Evolutionary conservation across 2,329 filamentous ascomycete species (phyloP).

Genomic region (Raffaelea albimanens): DNA sequence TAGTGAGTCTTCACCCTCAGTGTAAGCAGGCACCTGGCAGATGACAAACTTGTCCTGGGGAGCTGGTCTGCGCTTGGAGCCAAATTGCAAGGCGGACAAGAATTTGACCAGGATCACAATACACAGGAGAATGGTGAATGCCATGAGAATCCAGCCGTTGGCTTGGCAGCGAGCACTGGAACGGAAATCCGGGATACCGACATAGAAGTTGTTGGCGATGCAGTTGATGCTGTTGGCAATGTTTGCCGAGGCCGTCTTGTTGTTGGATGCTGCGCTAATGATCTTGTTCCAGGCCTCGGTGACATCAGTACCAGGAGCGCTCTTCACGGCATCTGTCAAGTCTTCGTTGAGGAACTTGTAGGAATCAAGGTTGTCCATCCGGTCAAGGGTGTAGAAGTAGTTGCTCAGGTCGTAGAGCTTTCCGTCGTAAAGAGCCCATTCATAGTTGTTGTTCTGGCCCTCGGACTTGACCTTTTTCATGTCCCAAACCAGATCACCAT

Average conservation of each 20-base stretch:
- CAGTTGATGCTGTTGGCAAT: constrained; percentile 66
- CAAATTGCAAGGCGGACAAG: constrained; percentile 83
- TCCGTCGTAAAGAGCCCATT: constrained; percentile 71
- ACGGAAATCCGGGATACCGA: constrained; percentile 79
- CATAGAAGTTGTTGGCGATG: constrained; percentile 73
- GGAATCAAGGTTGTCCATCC: constrained; percentile 38
- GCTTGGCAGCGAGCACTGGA: constrained; percentile 65
- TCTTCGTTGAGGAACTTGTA: constrained; percentile 67
- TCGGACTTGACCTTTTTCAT: constrained; percentile 48
- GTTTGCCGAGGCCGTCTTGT: constrained; percentile 37
- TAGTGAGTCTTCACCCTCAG: constrained; percentile 91
- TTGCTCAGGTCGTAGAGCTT: constrained; percentile 83
- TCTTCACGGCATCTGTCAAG: constrained; percentile 58
- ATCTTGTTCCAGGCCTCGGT: constrained; percentile 53
- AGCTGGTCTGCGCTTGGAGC: constrained; percentile 78
- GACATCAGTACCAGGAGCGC: constrained; percentile 73
- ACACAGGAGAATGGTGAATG: constrained; percentile 78
- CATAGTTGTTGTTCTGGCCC: constrained; percentile 56
- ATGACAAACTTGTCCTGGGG: constrained; percentile 99
- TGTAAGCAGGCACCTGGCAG: constrained; percentile 95
- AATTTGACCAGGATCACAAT: constrained; percentile 80
- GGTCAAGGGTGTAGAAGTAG: constrained; percentile 70
- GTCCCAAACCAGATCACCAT: constrained; percentile 74
- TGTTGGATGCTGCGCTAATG: constrained; percentile 41
- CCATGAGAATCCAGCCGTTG: constrained; percentile 84